Evolutionary conservation across 768 basidiomycete genomes (phyloP).

Genomic region (Rhizopogon sp.): DNA sequence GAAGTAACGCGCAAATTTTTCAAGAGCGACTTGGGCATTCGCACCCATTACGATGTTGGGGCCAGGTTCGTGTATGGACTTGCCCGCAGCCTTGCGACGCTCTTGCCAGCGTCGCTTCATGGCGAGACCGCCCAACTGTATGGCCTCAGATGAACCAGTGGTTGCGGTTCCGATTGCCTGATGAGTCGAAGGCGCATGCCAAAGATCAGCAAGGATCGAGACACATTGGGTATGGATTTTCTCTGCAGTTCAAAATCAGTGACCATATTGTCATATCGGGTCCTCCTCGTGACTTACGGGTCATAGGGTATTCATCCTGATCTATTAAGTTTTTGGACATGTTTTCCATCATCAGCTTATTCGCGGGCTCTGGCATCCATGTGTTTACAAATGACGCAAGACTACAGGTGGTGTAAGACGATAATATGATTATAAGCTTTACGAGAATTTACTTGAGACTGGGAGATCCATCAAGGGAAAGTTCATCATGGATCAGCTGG

Average conservation of each 20-base stretch:
- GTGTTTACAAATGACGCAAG: constrained; percentile 67
- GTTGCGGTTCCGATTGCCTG: constrained; percentile 66
- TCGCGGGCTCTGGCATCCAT: constrained; percentile 50
- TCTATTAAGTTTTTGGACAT: constrained; percentile 66
- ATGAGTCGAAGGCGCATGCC: constrained; percentile 54
- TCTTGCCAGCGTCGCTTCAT: constrained; percentile 72
- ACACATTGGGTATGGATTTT: constrained; percentile 41
- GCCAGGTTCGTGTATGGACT: constrained; percentile 61
- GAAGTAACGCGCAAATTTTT: constrained; percentile 66
- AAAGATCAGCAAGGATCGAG: constrained; percentile 60
- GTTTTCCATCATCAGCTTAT: constrained; percentile 59
- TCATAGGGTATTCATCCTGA: constrained; percentile 65
- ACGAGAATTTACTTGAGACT: constrained; percentile 38
- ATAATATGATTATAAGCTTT: neutral
- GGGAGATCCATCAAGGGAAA: constrained; percentile 50
- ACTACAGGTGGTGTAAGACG: constrained; percentile 14
- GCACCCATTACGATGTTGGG: constrained; percentile 64
- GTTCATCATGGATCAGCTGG: constrained; percentile 61
- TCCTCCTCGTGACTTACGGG: constrained; percentile 26
- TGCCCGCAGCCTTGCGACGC: constrained; percentile 59
- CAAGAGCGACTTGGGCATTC: constrained; percentile 66
- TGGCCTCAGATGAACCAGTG: constrained; percentile 67
- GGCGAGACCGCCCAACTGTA: constrained; percentile 67
- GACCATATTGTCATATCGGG: neutral
- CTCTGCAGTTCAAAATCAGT: constrained; percentile 17